Percentiles rank a stretch among this genome's conserved stretches.
These are phyloP conservation scores for Sporothrix pseudoabietina DNA, from an alignment of 2,329 filamentous ascomycete genomes.

Conservation along the genomic window DNA sequence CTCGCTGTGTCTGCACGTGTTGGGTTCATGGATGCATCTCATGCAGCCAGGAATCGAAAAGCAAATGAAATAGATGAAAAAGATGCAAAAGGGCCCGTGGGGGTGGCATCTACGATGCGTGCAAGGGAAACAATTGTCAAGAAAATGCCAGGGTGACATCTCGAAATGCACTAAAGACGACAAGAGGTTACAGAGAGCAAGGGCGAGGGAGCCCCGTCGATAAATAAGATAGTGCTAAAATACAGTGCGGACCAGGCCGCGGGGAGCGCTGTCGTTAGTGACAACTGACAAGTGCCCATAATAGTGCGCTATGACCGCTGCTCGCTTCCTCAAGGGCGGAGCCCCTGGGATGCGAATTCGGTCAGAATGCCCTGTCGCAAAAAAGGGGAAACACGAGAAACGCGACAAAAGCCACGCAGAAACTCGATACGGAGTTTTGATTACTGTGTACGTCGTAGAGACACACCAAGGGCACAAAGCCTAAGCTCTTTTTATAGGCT, in stretches of 20 bases:
- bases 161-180: neutral
- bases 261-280: conserved; percentile 7
- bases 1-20: neutral
- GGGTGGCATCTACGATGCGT: neutral
- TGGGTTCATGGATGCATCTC: neutral
- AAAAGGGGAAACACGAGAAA: conserved; percentile 18
- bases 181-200: neutral
- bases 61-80: neutral
- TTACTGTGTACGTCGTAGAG: neutral
- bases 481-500: neutral
- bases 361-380: conserved; percentile 24
- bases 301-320: conserved; percentile 18
- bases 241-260: conserved; percentile 6
- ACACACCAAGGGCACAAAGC: neutral
- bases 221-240: conserved; percentile 3
- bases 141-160: conserved; percentile 2
- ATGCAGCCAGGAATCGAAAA: neutral
- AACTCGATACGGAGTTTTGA: too few species aligned
- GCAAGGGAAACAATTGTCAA: neutral
- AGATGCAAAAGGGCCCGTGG: neutral
- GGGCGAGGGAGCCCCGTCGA: neutral
- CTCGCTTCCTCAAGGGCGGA: neutral
- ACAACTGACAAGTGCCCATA: neutral
- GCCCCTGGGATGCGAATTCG: conserved; percentile 24
- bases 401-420: neutral